Base-by-base conservation (phyloP, 495 filamentous ascomycete genomes). In the Chlorociboria aeruginascens region DNA sequence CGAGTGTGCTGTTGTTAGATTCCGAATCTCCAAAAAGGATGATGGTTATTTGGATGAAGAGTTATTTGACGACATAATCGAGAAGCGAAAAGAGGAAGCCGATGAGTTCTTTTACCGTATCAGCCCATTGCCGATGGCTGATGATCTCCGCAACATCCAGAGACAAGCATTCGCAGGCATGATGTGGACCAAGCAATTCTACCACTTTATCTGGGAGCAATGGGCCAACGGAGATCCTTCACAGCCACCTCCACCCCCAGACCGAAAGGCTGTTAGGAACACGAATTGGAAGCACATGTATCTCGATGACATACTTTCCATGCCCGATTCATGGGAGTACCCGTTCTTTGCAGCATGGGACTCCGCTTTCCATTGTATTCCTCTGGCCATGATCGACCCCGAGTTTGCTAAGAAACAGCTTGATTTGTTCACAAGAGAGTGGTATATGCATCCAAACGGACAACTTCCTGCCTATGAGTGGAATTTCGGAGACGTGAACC, bases 401-500 rank as follows among this genome's bases (percentile, higher is more conserved):
- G 90, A 95, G 29, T 95, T 95, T 53, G 89, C 90, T 13, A 97
- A 97, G 76, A 94, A 93, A 69, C 90, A 97, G 63, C 76, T 97
- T 16, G 90, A 97, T 62, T 68, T 97, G 12, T 83, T 97, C 55
- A 97, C 90, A 8, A 74, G 90, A 50, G 90, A 96, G 68, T 96
- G 90, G 90, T 97, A 97, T 70, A 95, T 95, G 83, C 90, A 97
- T 69, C 90, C 90, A 13, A 97, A 97, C 57, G 90, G 90, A 38
- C 90, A 97, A 65, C 69, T 96, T 40, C 83, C 86, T 25, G 69
- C 66, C 7, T 96, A 97, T 53, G 92, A 97, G 64, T 97, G 90
- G 90, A 96, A 97, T 61, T 97, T 96, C 69, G 80, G 89, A 43
- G 90, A 96, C 57, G 90, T 95, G 46, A 96, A 97, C 59, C 90